Evolutionary conservation across 371 early-diverging fungal species (phyloP), one percentile per base, ranked within the genome.

Genomic region (Rhizomucor pusillus): DNA sequence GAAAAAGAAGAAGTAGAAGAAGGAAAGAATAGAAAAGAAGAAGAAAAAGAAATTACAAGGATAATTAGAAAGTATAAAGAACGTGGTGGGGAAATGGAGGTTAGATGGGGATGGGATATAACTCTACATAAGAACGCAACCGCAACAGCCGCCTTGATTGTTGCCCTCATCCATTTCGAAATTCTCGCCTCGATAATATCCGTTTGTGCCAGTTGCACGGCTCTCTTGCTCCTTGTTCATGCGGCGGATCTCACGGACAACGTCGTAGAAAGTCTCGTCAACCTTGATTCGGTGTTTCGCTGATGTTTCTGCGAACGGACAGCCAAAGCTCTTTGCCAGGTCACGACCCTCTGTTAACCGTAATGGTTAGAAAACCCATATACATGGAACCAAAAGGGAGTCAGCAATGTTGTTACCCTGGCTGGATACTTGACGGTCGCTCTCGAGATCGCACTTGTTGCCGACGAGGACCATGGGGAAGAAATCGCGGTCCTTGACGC

Each of bases 221-320:
- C 56, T 48, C 47, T 59, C 60, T 54, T 72, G 65, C 37, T 59
- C 63, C 72, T 82, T 85, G 65, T 86, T 84, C 70, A 82, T 81
- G 60, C 83, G 80, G 52, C 88, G 78, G 47, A 97, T 93, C 57
- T 90, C 90, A 34, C 91, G 85, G 11, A 98, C 93, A 23, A 99
- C 82, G 34, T 82, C 81, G 62, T 87, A 90, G 77, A 95, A 99
- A 10, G 92, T 84, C 50, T 94, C 93, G 41, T 94, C 89, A 44
- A 98, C 95, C 67, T 95, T 94, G 56, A 88, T 85, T 49, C 87
- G 85, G 49, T 87, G 82, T 66, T 91, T 90, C 35, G 98, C 98
- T 25, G 92, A 92, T 5, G 97, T 93, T 77, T 98, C 98, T 29
- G 92, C 79, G 71, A 94, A 91, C 35, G 82, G 76, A 60, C 93